phyloP scores from a whole-genome alignment of 2,329 filamentous ascomycete species.

The Mycosphaerella arachidis region DNA sequence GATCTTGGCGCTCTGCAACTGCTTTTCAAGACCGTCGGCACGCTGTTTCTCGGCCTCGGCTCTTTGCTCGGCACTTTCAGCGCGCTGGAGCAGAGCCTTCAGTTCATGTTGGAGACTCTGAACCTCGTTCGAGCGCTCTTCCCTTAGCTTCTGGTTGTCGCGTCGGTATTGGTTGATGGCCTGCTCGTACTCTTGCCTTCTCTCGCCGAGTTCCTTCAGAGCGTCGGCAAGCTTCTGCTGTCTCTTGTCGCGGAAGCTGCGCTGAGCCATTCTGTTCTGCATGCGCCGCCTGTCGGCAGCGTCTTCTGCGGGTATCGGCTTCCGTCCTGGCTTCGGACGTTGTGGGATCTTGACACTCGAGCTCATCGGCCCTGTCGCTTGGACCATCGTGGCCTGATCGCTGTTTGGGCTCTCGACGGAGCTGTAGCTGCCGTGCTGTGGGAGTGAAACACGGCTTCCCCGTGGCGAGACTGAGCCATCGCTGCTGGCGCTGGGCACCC shows the following conservation, averaged over 20 bases:
- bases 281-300: conserved; percentile 90
- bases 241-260: conserved; percentile 82
- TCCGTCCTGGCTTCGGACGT: conserved; percentile 68
- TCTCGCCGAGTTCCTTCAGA: conserved; percentile 11
- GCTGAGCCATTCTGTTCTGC: conserved; percentile 87
- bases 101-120: neutral
- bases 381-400: conserved; percentile 11
- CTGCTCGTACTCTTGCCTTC: conserved; percentile 11
- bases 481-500: neutral
- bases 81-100: neutral
- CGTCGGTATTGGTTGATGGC: conserved; percentile 8
- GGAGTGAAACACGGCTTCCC: neutral
- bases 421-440: neutral
- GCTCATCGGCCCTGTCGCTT: conserved; percentile 35
- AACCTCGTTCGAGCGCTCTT: neutral
- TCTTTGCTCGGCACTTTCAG: neutral
- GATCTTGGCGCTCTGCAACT: neutral
- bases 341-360: conserved; percentile 37
- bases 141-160: conserved; percentile 1
- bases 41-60: neutral
- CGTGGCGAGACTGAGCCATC: conserved; percentile 2
- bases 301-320: conserved; percentile 73
- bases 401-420: neutral
- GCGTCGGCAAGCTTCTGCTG: conserved; percentile 52
- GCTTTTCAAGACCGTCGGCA: conserved; percentile 1